phyloP scores from a whole-genome alignment of 495 filamentous ascomycete species.

The Tuber umbilicatum region DNA sequence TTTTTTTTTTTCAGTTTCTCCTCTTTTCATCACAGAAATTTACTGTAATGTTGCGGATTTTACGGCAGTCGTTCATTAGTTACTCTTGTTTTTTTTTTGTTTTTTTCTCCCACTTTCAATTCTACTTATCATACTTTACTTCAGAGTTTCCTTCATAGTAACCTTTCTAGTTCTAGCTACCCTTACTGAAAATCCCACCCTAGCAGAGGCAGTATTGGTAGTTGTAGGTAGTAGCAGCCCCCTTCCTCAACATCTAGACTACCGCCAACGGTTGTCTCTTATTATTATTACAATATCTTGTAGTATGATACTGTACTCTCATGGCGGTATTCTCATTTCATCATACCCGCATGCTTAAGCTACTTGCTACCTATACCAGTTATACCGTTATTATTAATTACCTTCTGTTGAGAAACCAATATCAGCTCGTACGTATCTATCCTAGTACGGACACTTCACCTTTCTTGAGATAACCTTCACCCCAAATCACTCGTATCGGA shows the following conservation, averaged over 20 bases:
- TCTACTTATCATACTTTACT: not conserved
- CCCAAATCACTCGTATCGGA: not conserved
- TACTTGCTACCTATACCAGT: not conserved
- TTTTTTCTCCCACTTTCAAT: not conserved
- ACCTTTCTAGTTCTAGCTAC: not conserved
- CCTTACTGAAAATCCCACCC: not conserved
- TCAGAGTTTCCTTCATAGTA: not conserved
- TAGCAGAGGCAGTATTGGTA: not conserved
- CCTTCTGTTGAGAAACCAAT: not conserved
- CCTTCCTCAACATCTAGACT: not conserved
- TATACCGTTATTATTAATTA: not conserved
- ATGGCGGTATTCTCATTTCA: not conserved
- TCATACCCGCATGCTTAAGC: not conserved
- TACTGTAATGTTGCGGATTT: not conserved
- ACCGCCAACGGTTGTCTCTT: not conserved
- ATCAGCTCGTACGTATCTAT: not conserved
- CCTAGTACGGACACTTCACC: not conserved
- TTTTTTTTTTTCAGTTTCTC: conserved; percentile 13
- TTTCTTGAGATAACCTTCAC: not conserved
- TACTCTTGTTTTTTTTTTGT: not conserved
- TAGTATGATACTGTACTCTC: not conserved
- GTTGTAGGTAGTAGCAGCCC: not conserved
- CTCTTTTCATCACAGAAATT: conserved; percentile 10
- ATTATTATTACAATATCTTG: not conserved
- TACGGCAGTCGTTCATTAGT: not conserved